Evolutionary conservation across 2,329 filamentous ascomycete genomes (phyloP).

Genomic region (Pseudogymnoascus sp.): DNA sequence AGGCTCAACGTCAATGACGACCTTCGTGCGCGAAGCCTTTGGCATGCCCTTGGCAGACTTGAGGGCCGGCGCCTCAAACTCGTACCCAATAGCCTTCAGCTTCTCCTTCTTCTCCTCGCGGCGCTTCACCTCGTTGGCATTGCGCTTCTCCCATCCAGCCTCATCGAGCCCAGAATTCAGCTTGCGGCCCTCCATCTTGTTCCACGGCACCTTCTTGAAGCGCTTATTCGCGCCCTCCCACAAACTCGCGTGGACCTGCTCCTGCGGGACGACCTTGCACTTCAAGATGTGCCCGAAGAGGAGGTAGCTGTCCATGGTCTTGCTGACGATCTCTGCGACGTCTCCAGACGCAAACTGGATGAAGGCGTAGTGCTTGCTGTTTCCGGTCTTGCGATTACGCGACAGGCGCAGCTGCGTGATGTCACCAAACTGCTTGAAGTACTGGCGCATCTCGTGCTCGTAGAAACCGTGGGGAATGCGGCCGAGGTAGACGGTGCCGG

Average conservation of each 20-base stretch:
- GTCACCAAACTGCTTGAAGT: slow-evolving; percentile 87
- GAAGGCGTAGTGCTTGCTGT: slow-evolving; percentile 90
- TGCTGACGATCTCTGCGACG: slow-evolving; percentile 83
- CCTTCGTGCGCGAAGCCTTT: slow-evolving; percentile 29
- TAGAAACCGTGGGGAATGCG: slow-evolving; percentile 94
- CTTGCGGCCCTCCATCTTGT: slow-evolving; percentile 70
- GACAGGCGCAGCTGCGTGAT: slow-evolving; percentile 74
- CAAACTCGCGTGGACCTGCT: slow-evolving; percentile 69
- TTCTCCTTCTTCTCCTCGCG: slow-evolving; percentile 62
- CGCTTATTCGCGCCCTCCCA: slow-evolving; percentile 88
- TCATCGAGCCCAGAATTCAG: slow-evolving; percentile 66
- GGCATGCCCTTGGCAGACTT: slow-evolving; percentile 53
- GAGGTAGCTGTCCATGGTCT: slow-evolving; percentile 97
- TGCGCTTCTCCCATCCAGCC: slow-evolving; percentile 69
- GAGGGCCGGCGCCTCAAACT: slow-evolving; percentile 66
- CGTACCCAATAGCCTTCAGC: slow-evolving; percentile 74
- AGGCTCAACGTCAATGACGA: slow-evolving; percentile 19
- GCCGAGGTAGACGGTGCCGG: slow-evolving; percentile 82
- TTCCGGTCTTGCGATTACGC: slow-evolving; percentile 84
- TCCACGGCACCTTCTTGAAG: slow-evolving; percentile 83
- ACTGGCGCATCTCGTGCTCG: slow-evolving; percentile 87
- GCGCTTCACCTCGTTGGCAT: slow-evolving; percentile 63
- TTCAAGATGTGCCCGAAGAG: slow-evolving; percentile 91
- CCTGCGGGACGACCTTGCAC: slow-evolving; percentile 68
- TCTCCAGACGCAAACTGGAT: slow-evolving; percentile 73